phyloP scores from a whole-genome alignment of 2,329 filamentous ascomycete species.

The Penicillium nordicum region DNA sequence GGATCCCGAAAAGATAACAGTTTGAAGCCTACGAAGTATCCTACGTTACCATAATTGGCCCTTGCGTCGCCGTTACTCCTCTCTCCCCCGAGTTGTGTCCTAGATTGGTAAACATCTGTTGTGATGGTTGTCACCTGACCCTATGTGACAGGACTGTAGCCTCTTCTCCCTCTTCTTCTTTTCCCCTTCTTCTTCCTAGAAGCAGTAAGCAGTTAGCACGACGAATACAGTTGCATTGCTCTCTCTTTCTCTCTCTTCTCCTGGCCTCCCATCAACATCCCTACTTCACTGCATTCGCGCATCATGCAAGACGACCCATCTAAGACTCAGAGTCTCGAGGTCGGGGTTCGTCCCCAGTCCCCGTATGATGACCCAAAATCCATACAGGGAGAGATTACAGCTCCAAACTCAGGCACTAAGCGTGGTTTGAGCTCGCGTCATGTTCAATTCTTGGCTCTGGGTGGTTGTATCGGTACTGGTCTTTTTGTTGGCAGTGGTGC shows the following conservation, averaged over 20 bases:
- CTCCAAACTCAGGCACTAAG: conserved; percentile 10
- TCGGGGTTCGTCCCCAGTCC: not conserved
- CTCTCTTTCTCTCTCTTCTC: too few relatives aligned
- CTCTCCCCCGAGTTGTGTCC: not conserved
- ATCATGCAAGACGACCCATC: conserved; percentile 6
- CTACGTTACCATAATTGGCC: not conserved
- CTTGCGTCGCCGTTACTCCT: not conserved
- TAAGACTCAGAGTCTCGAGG: conserved; percentile 10
- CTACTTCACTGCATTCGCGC: not conserved
- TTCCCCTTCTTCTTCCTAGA: too few relatives aligned
- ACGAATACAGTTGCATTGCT: too few relatives aligned
- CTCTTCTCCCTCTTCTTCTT: too few relatives aligned
- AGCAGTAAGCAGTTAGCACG: too few relatives aligned
- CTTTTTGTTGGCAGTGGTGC: conserved; percentile 52
- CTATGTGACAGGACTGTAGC: too few relatives aligned
- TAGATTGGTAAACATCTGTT: not conserved
- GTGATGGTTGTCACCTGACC: too few relatives aligned
- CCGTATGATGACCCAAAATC: conserved; percentile 11
- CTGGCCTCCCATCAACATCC: too few relatives aligned
- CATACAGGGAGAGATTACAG: conserved; percentile 5
- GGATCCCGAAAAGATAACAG: not conserved
- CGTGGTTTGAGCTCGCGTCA: conserved; percentile 29
- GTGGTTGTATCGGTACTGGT: conserved; percentile 49
- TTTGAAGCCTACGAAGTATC: not conserved
- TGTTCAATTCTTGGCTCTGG: conserved; percentile 30